A percentile compares a stretch with the other conserved stretches of the same genome.
Conservation (phyloP, 805 yeast species). For the Nakazawaea pomicola region DNA sequence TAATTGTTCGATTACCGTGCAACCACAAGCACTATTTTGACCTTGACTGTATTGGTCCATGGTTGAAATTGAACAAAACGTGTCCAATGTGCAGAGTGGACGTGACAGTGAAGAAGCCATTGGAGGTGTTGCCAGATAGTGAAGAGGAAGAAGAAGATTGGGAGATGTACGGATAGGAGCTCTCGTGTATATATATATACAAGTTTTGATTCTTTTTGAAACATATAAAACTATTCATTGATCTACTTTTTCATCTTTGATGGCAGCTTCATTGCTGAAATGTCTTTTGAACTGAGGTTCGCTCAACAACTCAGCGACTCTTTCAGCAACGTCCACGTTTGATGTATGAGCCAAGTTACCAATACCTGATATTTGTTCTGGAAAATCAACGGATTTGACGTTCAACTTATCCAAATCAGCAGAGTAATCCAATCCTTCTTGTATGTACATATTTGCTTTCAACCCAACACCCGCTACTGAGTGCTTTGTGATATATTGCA, state of each 20-base stretch:
- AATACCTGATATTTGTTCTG: conserved; percentile 15
- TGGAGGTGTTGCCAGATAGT: conserved; percentile 31
- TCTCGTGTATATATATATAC: conserved; percentile 4
- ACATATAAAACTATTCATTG: neutral
- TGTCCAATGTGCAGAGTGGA: conserved; percentile 88
- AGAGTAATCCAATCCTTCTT: conserved; percentile 42
- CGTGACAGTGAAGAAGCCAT: conserved; percentile 46
- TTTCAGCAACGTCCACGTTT: conserved; percentile 50
- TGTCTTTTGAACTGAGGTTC: conserved; percentile 67
- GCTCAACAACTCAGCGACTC: conserved; percentile 65
- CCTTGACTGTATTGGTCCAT: conserved; percentile 84
- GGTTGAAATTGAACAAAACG: conserved; percentile 70
- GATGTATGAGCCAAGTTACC: conserved; percentile 18
- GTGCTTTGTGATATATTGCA: conserved; percentile 73
- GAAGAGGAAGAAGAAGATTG: conserved; percentile 64
- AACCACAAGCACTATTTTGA: conserved; percentile 68
- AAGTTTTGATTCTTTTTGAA: neutral
- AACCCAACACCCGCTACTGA: conserved; percentile 79
- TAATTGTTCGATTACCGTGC: conserved; percentile 75
- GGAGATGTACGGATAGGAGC: conserved; percentile 67
- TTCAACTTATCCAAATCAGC: conserved; percentile 31
- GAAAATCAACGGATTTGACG: conserved; percentile 20
- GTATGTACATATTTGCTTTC: conserved; percentile 60
- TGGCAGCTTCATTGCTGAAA: conserved; percentile 23
- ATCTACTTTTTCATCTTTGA: conserved; percentile 18